These are phyloP conservation scores for Lodderomyces pseudojiufengensis DNA, from an alignment of 1,139 yeast genomes.

Conservation along the genomic window DNA sequence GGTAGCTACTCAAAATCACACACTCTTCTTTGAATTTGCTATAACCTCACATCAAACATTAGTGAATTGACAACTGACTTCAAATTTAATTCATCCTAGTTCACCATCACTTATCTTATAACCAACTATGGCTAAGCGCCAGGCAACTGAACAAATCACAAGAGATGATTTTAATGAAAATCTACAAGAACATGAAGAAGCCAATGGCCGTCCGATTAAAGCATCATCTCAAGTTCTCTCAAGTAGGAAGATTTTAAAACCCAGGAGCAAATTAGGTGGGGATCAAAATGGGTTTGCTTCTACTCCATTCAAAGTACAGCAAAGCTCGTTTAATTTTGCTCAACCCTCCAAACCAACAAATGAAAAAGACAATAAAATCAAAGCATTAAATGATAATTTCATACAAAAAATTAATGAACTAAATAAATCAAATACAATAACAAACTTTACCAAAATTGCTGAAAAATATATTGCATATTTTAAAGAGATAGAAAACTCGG, in stretches of 20 bases:
- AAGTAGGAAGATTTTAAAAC: slow-evolving; percentile 62
- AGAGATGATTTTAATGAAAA: slow-evolving; percentile 37
- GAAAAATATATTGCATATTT: slow-evolving; percentile 60
- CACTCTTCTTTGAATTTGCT: too few species aligned
- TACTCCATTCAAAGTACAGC: slow-evolving; percentile 3
- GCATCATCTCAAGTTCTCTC: slow-evolving; percentile 69
- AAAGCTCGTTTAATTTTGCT: neutral
- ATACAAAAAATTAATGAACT: slow-evolving; percentile 46
- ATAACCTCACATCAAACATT: neutral
- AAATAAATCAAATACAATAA: slow-evolving; percentile 45
- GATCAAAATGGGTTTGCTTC: slow-evolving; percentile 2
- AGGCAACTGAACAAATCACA: slow-evolving; percentile 58
- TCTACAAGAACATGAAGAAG: slow-evolving; percentile 33
- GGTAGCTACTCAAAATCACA: too few species aligned
- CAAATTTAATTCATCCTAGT: too few species aligned
- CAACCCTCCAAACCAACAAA: slow-evolving; percentile 3
- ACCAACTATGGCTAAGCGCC: slow-evolving; percentile 56
- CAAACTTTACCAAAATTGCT: slow-evolving; percentile 55
- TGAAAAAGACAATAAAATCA: slow-evolving; percentile 40
- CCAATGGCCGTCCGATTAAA: slow-evolving; percentile 20
- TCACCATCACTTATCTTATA: neutral
- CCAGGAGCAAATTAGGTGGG: slow-evolving; percentile 32
- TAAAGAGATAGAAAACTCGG: slow-evolving; percentile 30
- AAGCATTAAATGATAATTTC: slow-evolving; percentile 70
- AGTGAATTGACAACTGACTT: too few species aligned